A percentile compares a stretch with the other conserved stretches of the same genome.
Conservation (phyloP, 1,139 yeast species). For the Candida mesenterica region DNA sequence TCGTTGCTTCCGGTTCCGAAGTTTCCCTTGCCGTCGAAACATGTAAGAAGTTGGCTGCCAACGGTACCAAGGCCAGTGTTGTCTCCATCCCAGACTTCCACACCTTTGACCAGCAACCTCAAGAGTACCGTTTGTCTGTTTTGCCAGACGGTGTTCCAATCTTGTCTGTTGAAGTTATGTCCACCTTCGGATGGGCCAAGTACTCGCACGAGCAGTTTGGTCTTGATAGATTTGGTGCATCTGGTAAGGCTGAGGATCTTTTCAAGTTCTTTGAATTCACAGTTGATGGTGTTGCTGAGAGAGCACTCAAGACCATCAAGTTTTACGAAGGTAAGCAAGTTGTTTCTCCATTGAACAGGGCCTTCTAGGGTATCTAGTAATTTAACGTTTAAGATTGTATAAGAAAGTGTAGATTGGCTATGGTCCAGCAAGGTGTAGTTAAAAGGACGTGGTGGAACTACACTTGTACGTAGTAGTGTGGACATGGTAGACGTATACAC, state of each 20-base stretch:
- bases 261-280: conserved; percentile 89
- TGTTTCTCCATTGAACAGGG: conserved; percentile 75
- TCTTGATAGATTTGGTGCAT: conserved; percentile 94
- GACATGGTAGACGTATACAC: too few species aligned
- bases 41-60: conserved; percentile 55
- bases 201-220: conserved; percentile 98
- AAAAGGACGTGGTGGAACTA: too few species aligned
- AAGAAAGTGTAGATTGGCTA: too few species aligned
- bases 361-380: too few species aligned
- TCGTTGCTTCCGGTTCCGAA: conserved; percentile 96
- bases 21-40: conserved; percentile 83
- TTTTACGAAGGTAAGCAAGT: conserved; percentile 79
- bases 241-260: conserved; percentile 85
- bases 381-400: too few species aligned
- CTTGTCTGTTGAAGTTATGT: conserved; percentile 90
- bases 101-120: conserved; percentile 83
- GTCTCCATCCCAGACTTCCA: conserved; percentile 93
- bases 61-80: conserved; percentile 75
- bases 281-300: conserved; percentile 86
- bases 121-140: conserved; percentile 77
- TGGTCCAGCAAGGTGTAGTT: too few species aligned
- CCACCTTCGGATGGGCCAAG: conserved; percentile 91
- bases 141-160: conserved; percentile 95
- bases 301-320: conserved; percentile 76
- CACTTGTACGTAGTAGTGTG: too few species aligned